phyloP scores from a whole-genome alignment of 257 asterid species.

The Fraxinus anomala region DNA sequence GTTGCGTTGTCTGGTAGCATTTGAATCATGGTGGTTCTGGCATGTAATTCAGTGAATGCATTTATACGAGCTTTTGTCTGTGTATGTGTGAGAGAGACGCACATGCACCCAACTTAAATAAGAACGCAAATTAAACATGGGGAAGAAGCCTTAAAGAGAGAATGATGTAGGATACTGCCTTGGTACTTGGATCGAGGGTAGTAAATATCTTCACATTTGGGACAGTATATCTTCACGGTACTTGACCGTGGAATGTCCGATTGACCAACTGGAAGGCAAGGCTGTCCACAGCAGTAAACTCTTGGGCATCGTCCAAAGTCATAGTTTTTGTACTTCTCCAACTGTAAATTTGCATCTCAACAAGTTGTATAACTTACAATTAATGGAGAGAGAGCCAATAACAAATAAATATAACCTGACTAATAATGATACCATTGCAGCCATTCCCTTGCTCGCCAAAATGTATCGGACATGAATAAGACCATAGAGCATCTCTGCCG shows the following conservation, averaged over 20 bases:
- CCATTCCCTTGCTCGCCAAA: conserved; percentile 94
- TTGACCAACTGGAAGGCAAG: conserved; percentile 98
- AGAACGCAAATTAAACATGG: conserved; percentile 19
- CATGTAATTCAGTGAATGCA: background rate
- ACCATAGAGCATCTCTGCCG: conserved; percentile 97
- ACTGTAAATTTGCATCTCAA: conserved; percentile 44
- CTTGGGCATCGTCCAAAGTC: conserved; percentile 97
- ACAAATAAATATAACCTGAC: conserved; percentile 8
- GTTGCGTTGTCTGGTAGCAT: background rate
- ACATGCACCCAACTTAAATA: conserved; percentile 12
- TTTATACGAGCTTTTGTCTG: background rate
- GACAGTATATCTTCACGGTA: conserved; percentile 90
- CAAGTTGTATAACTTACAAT: conserved; percentile 11
- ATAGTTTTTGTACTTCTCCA: conserved; percentile 90
- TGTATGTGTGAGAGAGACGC: background rate
- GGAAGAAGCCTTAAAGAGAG: conserved; percentile 22
- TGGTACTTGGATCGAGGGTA: conserved; percentile 97
- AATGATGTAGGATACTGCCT: conserved; percentile 85
- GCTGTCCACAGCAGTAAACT: conserved; percentile 94
- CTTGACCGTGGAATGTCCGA: conserved; percentile 92
- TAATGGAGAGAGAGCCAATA: conserved; percentile 15
- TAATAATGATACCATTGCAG: conserved; percentile 76
- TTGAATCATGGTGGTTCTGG: background rate
- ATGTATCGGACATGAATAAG: conserved; percentile 89
- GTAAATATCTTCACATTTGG: conserved; percentile 93